Evolutionary conservation across 2,329 filamentous ascomycete species (phyloP).

Genomic region (Sporothrix variecibatus): DNA sequence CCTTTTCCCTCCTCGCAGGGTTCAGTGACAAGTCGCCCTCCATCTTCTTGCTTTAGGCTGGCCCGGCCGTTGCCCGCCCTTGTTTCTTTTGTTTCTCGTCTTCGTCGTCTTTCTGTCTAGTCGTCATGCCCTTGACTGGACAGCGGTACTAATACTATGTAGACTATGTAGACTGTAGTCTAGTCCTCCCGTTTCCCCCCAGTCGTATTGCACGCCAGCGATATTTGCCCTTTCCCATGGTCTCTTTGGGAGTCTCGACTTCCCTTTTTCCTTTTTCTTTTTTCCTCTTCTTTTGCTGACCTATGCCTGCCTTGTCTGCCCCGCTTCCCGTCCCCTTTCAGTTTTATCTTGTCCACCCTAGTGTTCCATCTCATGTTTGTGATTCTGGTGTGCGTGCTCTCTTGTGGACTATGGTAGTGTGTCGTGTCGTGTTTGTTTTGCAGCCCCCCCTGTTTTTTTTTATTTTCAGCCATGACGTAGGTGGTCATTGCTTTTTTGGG

Average conservation of each 20-base stretch:
- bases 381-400: background rate
- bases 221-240: too few species aligned
- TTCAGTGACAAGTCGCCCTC: background rate
- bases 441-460: background rate
- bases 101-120: background rate
- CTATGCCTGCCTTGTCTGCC: too few species aligned
- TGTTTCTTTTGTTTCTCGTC: background rate
- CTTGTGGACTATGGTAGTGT: background rate
- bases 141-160: too few species aligned
- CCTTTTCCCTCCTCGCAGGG: background rate
- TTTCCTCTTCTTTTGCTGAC: too few species aligned
- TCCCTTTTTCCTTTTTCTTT: background rate
- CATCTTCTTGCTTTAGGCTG: background rate
- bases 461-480: slow-evolving; percentile 11
- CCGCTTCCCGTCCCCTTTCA: background rate
- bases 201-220: too few species aligned
- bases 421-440: background rate
- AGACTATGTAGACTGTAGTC: background rate
- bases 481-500: background rate
- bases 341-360: background rate
- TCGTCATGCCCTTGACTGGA: too few species aligned
- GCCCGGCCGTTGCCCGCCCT: background rate
- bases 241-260: too few species aligned
- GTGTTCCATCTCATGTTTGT: background rate
- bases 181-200: too few species aligned